These are phyloP conservation scores for Setaria viridis DNA, from an alignment of 202 grass and related monocot species.

Conservation along the genomic window DNA sequence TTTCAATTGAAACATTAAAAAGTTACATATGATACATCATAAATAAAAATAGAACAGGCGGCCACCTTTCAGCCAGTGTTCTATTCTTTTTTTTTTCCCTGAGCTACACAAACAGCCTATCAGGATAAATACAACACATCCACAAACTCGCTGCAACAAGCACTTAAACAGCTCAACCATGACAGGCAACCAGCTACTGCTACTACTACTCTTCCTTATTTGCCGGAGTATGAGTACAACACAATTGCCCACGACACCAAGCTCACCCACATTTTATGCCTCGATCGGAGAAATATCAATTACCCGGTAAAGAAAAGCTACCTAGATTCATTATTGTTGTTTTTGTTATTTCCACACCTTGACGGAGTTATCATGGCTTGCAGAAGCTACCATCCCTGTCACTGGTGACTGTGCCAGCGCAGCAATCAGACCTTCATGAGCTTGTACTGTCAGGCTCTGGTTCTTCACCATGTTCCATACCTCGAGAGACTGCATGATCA, in stretches of 20 bases:
- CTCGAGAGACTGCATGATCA: constrained; percentile 78
- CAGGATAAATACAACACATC: constrained; percentile 40
- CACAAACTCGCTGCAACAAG: constrained; percentile 37
- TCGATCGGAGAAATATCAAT: constrained; percentile 44
- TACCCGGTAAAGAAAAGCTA: constrained; percentile 2
- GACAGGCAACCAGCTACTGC: constrained; percentile 23
- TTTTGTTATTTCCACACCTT: constrained; percentile 94
- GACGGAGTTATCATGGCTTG: constrained; percentile 92
- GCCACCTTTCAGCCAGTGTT: constrained; percentile 42
- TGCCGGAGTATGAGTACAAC: constrained; percentile 21
- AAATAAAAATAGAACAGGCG: constrained; percentile 36
- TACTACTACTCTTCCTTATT: constrained; percentile 45
- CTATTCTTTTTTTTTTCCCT: constrained; percentile 24
- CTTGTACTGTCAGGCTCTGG: constrained; percentile 81
- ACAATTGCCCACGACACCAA: constrained; percentile 1
- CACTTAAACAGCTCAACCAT: constrained; percentile 32
- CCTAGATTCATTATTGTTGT: constrained; percentile 32
- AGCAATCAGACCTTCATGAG: constrained; percentile 83
- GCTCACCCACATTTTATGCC: constrained; percentile 47
- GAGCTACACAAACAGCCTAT: constrained; percentile 41
- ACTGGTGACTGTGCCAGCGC: constrained; percentile 75
- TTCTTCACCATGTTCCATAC: constrained; percentile 95
- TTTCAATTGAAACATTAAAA: constrained; percentile 34
- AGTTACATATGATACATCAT: constrained; percentile 25
- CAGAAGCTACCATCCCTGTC: constrained; percentile 91